These are phyloP conservation scores for Tylopilus felleus DNA, from an alignment of 768 basidiomycete species.

Conservation along the genomic window DNA sequence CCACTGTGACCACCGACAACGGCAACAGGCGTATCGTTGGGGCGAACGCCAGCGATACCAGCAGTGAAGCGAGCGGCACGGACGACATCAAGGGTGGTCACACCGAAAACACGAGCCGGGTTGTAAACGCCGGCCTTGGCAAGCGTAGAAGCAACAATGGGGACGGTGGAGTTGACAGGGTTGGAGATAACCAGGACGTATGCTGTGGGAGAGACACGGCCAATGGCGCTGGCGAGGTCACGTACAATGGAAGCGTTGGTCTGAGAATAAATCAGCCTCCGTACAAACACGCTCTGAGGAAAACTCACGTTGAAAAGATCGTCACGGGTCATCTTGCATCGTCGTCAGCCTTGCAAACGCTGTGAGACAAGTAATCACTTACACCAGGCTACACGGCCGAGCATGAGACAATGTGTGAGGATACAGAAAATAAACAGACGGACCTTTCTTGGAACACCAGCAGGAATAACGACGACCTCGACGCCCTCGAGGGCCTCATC, in stretches of 20 bases:
- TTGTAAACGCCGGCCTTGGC: constrained; percentile 92
- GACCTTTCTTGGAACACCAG: constrained; percentile 98
- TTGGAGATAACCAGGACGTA: constrained; percentile 97
- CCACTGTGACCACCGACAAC: constrained; percentile 97
- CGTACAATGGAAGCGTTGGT: constrained; percentile 98
- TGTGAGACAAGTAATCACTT: constrained; percentile 37
- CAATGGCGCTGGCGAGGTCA: constrained; percentile 87
- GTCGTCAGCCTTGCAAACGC: constrained; percentile 24
- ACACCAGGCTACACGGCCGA: constrained; percentile 66
- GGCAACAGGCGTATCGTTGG: constrained; percentile 66
- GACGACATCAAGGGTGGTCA: constrained; percentile 98
- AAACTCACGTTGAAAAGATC: constrained; percentile 87
- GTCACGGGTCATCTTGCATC: constrained; percentile 85
- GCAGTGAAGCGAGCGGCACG: constrained; percentile 90
- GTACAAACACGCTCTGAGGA: background rate
- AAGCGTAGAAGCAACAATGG: constrained; percentile 91
- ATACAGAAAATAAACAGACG: constrained; percentile 11
- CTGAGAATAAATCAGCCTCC: constrained; percentile 36
- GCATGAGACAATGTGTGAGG: constrained; percentile 21
- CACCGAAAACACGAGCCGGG: constrained; percentile 87
- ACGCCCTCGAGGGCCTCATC: constrained; percentile 86
- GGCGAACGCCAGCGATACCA: constrained; percentile 60
- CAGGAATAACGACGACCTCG: constrained; percentile 94
- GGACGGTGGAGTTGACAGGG: constrained; percentile 98
- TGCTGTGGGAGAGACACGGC: constrained; percentile 85